A percentile compares a stretch with the other conserved stretches of the same genome.
phyloP scores from a whole-genome alignment of 1,139 yeast genomes.

The Yamadazyma oceani region DNA sequence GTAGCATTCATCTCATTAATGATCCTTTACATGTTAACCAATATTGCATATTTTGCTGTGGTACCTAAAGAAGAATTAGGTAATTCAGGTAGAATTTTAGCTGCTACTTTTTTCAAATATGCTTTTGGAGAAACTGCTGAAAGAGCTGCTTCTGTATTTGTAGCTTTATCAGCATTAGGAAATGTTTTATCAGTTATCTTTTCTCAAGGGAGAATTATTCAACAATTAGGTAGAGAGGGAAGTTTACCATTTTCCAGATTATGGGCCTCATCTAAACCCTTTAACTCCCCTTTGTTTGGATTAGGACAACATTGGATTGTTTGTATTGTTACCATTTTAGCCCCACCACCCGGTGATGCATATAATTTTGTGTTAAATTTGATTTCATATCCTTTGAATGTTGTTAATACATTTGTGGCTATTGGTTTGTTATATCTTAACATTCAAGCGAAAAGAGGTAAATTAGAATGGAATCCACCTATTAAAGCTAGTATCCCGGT shows the following conservation, averaged over 20 bases:
- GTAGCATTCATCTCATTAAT: constrained; percentile 59
- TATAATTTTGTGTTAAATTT: constrained; percentile 49
- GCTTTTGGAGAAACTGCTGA: constrained; percentile 49
- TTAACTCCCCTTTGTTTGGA: constrained; percentile 52
- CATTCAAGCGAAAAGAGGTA: constrained; percentile 52
- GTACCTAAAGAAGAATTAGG: constrained; percentile 48
- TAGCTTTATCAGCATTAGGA: constrained; percentile 51
- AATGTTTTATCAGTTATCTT: constrained; percentile 50
- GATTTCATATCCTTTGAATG: constrained; percentile 52
- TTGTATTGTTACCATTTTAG: constrained; percentile 46
- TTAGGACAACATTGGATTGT: constrained; percentile 60
- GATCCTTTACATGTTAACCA: constrained; percentile 65
- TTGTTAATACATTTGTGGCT: constrained; percentile 48
- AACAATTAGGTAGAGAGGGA: constrained; percentile 51
- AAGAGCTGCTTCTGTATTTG: constrained; percentile 49
- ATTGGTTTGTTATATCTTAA: constrained; percentile 42
- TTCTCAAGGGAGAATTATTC: constrained; percentile 51
- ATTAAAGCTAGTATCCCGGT: constrained; percentile 67
- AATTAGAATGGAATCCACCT: constrained; percentile 70
- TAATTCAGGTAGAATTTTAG: constrained; percentile 44
- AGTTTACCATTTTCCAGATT: constrained; percentile 46
- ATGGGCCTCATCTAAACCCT: constrained; percentile 45
- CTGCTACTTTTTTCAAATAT: constrained; percentile 45
- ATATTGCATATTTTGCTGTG: constrained; percentile 58
- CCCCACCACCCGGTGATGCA: constrained; percentile 54